phyloP scores from a whole-genome alignment of 345 rosid species.

The Pelargonium nanum region DNA sequence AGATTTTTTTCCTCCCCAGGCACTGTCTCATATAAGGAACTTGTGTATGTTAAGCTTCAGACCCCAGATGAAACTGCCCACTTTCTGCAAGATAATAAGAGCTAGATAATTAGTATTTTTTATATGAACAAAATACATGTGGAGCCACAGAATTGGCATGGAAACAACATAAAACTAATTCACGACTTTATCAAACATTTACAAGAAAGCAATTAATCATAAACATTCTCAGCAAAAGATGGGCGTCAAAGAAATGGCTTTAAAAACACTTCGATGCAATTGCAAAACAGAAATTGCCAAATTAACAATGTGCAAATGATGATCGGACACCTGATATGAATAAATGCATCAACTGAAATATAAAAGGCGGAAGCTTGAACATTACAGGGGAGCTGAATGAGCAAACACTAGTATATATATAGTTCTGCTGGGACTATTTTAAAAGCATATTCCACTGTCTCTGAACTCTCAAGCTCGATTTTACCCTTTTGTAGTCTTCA shows the following conservation, averaged over 20 bases:
- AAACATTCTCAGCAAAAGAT: no score
- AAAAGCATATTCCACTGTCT: background rate
- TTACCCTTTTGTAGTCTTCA: background rate
- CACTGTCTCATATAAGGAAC: constrained; percentile 18
- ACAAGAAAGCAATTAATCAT: no score
- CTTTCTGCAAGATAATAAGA: background rate
- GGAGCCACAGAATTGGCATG: no score
- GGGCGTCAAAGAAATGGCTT: no score
- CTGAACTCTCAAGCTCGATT: background rate
- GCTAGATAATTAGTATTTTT: background rate
- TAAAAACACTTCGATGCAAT: background rate
- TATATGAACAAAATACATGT: background rate
- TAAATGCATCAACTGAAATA: background rate
- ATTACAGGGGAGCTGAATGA: no score
- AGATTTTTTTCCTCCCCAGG: constrained; percentile 19
- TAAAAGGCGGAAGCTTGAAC: background rate
- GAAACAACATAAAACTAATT: no score
- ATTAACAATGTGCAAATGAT: background rate
- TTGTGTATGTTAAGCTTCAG: no score
- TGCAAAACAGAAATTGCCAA: background rate
- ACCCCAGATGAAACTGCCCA: background rate
- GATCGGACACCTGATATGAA: background rate
- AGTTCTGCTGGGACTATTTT: background rate
- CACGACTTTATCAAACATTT: no score
- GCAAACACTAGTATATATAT: background rate